A percentile compares a stretch with the other conserved stretches of the same genome.
These are phyloP conservation scores for Linum tenue DNA, from an alignment of 345 rosid genomes.

Conservation along the genomic window DNA sequence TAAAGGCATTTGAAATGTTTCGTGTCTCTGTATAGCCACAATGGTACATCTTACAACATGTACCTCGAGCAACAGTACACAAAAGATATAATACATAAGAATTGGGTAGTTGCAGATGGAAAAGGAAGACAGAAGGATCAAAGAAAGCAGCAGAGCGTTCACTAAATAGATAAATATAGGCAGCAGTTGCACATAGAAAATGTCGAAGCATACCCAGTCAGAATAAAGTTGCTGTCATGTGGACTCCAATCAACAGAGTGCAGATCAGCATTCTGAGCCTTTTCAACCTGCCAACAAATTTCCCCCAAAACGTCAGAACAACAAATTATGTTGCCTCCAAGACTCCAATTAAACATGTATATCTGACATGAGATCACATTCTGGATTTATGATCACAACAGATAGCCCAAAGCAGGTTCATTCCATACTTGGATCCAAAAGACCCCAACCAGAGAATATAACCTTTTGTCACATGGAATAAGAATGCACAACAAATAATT, in stretches of 20 bases:
- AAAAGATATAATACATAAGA: neutral
- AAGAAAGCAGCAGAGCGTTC: constrained; percentile 1
- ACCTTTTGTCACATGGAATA: too few species aligned
- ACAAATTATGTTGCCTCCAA: neutral
- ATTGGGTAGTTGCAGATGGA: too few species aligned
- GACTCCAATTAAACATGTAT: too few species aligned
- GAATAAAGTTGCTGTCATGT: constrained; percentile 72
- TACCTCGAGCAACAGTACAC: neutral
- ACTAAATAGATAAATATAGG: too few species aligned
- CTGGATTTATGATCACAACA: too few species aligned
- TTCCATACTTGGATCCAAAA: too few species aligned
- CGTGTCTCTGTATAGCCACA: constrained; percentile 7
- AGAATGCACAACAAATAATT: too few species aligned
- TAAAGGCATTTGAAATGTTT: constrained; percentile 2
- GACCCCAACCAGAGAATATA: too few species aligned
- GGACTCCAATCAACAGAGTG: constrained; percentile 99
- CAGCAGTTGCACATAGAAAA: constrained; percentile 2
- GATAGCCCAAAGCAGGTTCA: too few species aligned
- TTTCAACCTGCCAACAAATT: constrained; percentile 55
- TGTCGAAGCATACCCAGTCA: constrained; percentile 63
- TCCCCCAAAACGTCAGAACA: neutral
- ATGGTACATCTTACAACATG: neutral
- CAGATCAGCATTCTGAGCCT: constrained; percentile 91
- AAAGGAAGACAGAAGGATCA: too few species aligned
- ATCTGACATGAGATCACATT: too few species aligned